Conservation (phyloP, 306 rosid genomes). For the Ziziphus jujuba region DNA sequence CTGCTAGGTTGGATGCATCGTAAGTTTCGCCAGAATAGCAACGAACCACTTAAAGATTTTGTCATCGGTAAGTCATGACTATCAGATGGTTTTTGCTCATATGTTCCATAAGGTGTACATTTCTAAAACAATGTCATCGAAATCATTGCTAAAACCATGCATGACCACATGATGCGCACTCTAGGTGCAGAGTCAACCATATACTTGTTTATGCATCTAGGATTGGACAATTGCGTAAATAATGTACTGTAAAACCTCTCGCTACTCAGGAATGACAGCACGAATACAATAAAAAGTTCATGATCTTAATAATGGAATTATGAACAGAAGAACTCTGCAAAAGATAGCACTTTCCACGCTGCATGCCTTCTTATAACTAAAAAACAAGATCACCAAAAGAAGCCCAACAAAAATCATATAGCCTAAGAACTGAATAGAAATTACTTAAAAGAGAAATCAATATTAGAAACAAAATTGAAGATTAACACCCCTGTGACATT, state of each 20-base stretch:
- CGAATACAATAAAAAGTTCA: neutral
- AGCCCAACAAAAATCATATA: neutral
- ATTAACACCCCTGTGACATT: neutral
- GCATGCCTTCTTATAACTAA: too few relatives aligned
- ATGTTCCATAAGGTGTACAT: slow-evolving; percentile 15
- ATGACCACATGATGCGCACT: neutral
- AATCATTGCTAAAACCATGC: neutral
- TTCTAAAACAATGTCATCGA: neutral
- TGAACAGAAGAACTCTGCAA: too few relatives aligned
- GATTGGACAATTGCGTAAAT: neutral
- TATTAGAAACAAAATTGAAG: too few relatives aligned
- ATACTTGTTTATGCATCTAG: too few relatives aligned
- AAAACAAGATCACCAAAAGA: neutral
- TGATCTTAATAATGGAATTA: too few relatives aligned
- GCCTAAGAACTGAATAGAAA: neutral
- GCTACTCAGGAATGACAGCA: neutral
- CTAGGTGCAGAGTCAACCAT: too few relatives aligned
- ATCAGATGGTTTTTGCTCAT: slow-evolving; percentile 5
- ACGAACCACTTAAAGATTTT: slow-evolving; percentile 67
- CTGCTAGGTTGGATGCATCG: slow-evolving; percentile 98
- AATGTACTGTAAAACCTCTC: neutral
- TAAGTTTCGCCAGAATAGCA: slow-evolving; percentile 78
- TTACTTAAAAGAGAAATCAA: neutral
- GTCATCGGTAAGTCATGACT: slow-evolving; percentile 62
- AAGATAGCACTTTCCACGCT: too few relatives aligned